Percentiles rank a stretch among this genome's conserved stretches.
phyloP scores from a whole-genome alignment of 148 eudicot species.

The Tetragonia tetragonoides region DNA sequence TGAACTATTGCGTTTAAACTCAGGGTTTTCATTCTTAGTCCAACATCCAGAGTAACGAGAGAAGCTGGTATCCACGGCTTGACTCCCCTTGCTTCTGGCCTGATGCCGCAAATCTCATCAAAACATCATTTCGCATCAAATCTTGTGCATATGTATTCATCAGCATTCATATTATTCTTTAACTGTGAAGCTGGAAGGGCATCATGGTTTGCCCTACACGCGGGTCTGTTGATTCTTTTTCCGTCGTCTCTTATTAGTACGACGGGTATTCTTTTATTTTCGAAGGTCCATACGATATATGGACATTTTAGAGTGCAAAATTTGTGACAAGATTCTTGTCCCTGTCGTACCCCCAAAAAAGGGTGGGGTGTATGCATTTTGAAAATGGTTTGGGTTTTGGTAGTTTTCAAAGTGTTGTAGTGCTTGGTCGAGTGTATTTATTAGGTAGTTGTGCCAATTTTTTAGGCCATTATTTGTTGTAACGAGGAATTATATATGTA shows the following conservation, averaged over 20 bases:
- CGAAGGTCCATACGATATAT: constrained; percentile 31
- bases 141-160: constrained; percentile 30
- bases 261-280: constrained; percentile 31
- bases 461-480: constrained; percentile 29
- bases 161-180: constrained; percentile 22
- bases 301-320: constrained; percentile 26
- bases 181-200: constrained; percentile 25
- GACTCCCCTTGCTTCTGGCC: constrained; percentile 3
- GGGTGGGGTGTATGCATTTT: constrained; percentile 23
- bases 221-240: constrained; percentile 34
- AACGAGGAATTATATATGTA: constrained; percentile 24
- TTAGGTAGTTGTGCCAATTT: constrained; percentile 21
- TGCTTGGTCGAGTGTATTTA: constrained; percentile 24
- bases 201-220: constrained; percentile 28
- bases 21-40: constrained; percentile 81
- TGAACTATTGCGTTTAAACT: constrained; percentile 75
- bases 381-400: constrained; percentile 22
- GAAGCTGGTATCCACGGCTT: constrained; percentile 3
- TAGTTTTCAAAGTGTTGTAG: constrained; percentile 21
- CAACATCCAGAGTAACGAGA: constrained; percentile 44
- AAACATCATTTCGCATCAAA: constrained; percentile 11
- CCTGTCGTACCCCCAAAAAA: constrained; percentile 1
- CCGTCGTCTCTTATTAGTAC: constrained; percentile 21
- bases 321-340: constrained; percentile 14
- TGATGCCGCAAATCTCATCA: constrained; percentile 3